Percentiles rank a stretch among this genome's conserved stretches.
These are phyloP conservation scores for Eucalyptus tenuipes DNA, from an alignment of 345 rosid genomes.

Conservation along the genomic window DNA sequence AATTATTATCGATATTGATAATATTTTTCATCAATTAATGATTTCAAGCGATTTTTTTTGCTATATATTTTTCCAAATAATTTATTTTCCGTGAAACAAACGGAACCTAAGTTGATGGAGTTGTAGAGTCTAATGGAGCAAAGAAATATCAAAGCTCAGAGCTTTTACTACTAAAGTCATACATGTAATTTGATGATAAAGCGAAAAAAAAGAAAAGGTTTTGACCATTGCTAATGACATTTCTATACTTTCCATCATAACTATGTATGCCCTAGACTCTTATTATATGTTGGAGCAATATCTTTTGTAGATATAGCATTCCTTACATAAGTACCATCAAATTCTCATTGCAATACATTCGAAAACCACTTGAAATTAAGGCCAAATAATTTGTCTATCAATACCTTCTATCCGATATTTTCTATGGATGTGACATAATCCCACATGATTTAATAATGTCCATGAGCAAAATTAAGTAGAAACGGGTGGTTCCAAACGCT, in stretches of 20 bases:
- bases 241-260: not conserved
- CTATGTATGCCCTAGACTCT: not conserved
- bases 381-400: not conserved
- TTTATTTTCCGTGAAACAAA: not conserved
- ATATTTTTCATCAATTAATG: not conserved
- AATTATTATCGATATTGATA: not conserved
- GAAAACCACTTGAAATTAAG: not conserved
- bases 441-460: not conserved
- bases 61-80: not conserved
- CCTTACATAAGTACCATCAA: not conserved
- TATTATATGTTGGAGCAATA: rapidly evolving
- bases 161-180: not conserved
- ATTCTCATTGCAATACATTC: not conserved
- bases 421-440: not conserved
- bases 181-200: not conserved
- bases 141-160: not conserved
- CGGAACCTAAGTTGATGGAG: rapidly evolving
- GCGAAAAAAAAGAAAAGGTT: no score
- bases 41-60: not conserved
- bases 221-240: not conserved
- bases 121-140: rapidly evolving
- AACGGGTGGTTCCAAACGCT: not conserved
- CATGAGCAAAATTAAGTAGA: not conserved
- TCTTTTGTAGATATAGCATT: not conserved
- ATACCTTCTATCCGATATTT: not conserved